Evolutionary conservation across 352 stramenopile species (phyloP).

Genomic region (Aphanomyces invadans): DNA sequence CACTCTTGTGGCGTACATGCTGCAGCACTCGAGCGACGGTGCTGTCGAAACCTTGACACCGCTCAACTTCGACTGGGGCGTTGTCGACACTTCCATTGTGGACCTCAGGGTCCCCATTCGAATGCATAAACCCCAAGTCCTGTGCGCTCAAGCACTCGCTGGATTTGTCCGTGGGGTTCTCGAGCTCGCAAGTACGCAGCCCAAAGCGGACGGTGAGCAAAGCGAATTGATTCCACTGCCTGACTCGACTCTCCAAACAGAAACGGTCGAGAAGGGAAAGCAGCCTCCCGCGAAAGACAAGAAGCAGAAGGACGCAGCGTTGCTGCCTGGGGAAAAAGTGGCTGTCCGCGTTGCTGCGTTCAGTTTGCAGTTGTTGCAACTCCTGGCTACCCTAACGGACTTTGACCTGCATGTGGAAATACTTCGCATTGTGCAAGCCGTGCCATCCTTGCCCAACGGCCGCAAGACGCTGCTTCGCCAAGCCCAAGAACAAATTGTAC

Average conservation of each 20-base stretch:
- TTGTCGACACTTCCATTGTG: neutral
- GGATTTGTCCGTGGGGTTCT: neutral
- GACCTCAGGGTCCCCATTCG: neutral
- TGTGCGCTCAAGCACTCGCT: slow-evolving; percentile 6
- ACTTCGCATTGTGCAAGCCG: slow-evolving; percentile 2
- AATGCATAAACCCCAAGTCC: slow-evolving; percentile 7
- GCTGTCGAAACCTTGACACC: neutral
- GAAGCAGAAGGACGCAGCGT: slow-evolving; percentile 1
- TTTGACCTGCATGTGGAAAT: slow-evolving; percentile 16
- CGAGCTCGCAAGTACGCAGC: neutral
- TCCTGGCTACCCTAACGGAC: neutral
- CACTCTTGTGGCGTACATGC: neutral
- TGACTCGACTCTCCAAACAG: neutral
- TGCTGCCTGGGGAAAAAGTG: slow-evolving; percentile 8
- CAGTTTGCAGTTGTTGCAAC: slow-evolving; percentile 1
- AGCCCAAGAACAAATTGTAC: slow-evolving; percentile 8
- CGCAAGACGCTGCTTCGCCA: slow-evolving; percentile 19
- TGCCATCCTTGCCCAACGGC: slow-evolving; percentile 7
- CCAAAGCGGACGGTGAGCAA: neutral
- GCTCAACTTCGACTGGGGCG: neutral
- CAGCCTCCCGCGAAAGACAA: slow-evolving; percentile 16
- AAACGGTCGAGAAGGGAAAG: neutral
- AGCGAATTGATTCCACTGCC: neutral
- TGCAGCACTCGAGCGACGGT: neutral
- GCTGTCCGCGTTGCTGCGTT: slow-evolving; percentile 2